These are phyloP conservation scores for Dryas octopetala DNA, from an alignment of 306 rosid genomes.

Conservation along the genomic window DNA sequence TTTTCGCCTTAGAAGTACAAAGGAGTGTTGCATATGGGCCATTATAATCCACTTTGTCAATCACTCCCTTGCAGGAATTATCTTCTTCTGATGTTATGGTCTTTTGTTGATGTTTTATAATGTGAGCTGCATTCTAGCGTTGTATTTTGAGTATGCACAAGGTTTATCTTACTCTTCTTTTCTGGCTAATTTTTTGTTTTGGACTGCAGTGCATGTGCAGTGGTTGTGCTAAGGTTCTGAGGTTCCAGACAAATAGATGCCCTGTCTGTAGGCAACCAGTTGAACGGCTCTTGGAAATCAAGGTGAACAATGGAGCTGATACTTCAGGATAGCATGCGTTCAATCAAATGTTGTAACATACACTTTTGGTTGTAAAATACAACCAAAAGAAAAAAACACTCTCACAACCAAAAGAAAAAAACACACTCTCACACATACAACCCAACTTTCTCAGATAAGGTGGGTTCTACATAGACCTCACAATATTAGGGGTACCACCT, in stretches of 20 bases:
- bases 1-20: not conserved
- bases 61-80: not conserved
- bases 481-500: not conserved
- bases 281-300: constrained; percentile 43
- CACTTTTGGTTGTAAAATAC: not conserved
- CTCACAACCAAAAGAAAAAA: not conserved
- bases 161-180: not conserved
- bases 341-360: not conserved
- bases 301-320: constrained; percentile 33
- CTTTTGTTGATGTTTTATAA: not conserved
- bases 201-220: constrained; percentile 54
- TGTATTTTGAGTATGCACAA: not conserved
- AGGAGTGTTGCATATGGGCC: not conserved
- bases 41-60: not conserved
- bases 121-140: not conserved
- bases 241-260: constrained; percentile 42
- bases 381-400: not conserved
- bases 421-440: not conserved
- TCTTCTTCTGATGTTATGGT: not conserved
- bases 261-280: constrained; percentile 52
- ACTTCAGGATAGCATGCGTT: constrained; percentile 10
- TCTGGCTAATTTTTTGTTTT: constrained; percentile 17
- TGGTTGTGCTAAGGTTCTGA: constrained; percentile 49
- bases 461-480: not conserved
- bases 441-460: not conserved